Evolutionary conservation across 768 basidiomycete genomes (phyloP), one percentile per base, ranked within the genome.

Genomic region (Termitomyces sp.): DNA sequence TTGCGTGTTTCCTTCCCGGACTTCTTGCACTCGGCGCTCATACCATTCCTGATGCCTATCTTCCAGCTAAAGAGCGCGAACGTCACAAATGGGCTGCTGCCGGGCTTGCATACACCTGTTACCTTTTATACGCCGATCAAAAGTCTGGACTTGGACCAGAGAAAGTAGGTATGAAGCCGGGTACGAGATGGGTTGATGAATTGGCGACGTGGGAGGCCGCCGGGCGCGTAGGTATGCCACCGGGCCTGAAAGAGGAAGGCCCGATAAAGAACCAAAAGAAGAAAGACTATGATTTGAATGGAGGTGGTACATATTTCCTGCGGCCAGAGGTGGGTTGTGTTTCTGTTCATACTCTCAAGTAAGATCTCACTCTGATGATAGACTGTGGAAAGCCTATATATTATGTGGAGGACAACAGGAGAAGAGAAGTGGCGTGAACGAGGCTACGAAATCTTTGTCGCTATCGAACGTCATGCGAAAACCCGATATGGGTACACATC

Each of bases 371-470:
- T 17, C 32, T 8, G 12, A 37, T 2, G n/a, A 14, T 3, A 92
- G 89, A 83, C 91, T 9, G 66, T 92, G 5, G 91, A 92, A 68
- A 86, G 83, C 31, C 74, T 92, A 59, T 91, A 86, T 70, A 67
- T 88, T 14, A 70, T 92, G 68, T 91, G 86, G 84, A 81, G 83
- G 54, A 80, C 81, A 15, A 92, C 89, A 0, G 82, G 85, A 0
- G 82, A 92, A 50, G 70, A 72, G 5, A 79, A 77, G 49, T 92
- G 90, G 90, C 77, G 90, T 56, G 86, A 92, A 59, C 82, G 85
- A 34, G 90, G 88, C 2, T 91, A 88, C 81, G 73, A 68, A 20
- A 83, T 92, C 42, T 92, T 88, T 66, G 71, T 84, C 63, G 78
- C 87, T 1, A 80, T 92, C 43, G 81, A 88, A 67, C 78, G 77